A percentile compares a stretch with the other conserved stretches of the same genome.
These are phyloP conservation scores for Solanum chilense DNA, from an alignment of 257 asterid genomes.

Conservation along the genomic window DNA sequence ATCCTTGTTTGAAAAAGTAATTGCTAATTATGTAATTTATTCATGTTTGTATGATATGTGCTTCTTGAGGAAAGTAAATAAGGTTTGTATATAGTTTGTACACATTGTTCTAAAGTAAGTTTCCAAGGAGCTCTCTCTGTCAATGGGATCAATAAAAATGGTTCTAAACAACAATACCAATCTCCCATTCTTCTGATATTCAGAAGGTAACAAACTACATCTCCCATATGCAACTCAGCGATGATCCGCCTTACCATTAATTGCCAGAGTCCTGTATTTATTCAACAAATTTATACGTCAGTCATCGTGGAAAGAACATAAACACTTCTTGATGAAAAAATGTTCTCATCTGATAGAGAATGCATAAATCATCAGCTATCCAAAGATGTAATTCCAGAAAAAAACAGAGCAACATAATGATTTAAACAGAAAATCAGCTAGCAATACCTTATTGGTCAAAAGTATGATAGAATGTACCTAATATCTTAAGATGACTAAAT, in stretches of 20 bases:
- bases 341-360: background rate
- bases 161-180: background rate
- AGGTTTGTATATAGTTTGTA: background rate
- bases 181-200: background rate
- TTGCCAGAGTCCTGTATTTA: constrained; percentile 35
- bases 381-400: background rate
- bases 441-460: background rate
- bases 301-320: background rate
- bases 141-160: background rate
- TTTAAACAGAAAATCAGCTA: background rate
- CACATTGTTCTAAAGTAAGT: background rate
- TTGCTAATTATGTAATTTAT: background rate
- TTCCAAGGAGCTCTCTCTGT: background rate
- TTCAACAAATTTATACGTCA: constrained; percentile 2
- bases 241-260: constrained; percentile 29
- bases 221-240: constrained; percentile 14
- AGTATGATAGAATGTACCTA: background rate
- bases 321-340: background rate
- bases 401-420: background rate
- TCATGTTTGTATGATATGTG: background rate
- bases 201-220: constrained; percentile 4
- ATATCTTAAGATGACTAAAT: background rate
- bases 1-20: background rate
- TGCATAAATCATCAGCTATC: background rate
- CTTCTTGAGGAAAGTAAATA: background rate